Percentiles rank a stretch among this genome's conserved stretches.
Evolutionary conservation across 805 yeast species (phyloP).

Genomic region (Candida montana): DNA sequence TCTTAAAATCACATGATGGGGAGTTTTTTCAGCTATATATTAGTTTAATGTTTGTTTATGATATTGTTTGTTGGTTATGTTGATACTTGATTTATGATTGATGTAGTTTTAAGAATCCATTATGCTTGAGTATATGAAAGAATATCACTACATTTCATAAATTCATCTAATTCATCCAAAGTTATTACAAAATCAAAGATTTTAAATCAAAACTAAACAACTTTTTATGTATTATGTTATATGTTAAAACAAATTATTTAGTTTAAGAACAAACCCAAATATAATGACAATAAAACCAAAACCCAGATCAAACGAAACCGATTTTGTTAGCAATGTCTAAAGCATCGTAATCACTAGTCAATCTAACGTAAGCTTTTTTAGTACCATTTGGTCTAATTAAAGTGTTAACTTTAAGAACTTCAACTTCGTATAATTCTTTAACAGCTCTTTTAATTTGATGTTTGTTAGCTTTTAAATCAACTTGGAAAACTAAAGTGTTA

Average conservation of each 20-base stretch:
- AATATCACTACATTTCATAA: too few species aligned
- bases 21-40: too few species aligned
- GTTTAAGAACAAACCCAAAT: conserved; percentile 1
- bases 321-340: conserved; percentile 99
- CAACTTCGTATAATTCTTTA: conserved; percentile 97
- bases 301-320: conserved; percentile 81
- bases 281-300: conserved; percentile 4
- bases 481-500: conserved; percentile 98
- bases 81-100: too few species aligned
- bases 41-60: background rate
- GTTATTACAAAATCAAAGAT: background rate
- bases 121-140: background rate
- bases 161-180: background rate
- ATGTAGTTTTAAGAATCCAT: too few species aligned
- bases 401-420: conserved; percentile 90
- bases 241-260: background rate
- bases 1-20: too few species aligned
- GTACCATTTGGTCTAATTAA: conserved; percentile 98
- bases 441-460: conserved; percentile 97
- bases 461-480: conserved; percentile 96
- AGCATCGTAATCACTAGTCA: conserved; percentile 99
- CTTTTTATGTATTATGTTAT: background rate
- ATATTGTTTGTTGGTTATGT: background rate
- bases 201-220: background rate
- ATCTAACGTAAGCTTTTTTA: conserved; percentile 99